A percentile compares a stretch with the other conserved stretches of the same genome.
phyloP scores from a whole-genome alignment of 148 eudicot species.

The Rhododendron molle region DNA sequence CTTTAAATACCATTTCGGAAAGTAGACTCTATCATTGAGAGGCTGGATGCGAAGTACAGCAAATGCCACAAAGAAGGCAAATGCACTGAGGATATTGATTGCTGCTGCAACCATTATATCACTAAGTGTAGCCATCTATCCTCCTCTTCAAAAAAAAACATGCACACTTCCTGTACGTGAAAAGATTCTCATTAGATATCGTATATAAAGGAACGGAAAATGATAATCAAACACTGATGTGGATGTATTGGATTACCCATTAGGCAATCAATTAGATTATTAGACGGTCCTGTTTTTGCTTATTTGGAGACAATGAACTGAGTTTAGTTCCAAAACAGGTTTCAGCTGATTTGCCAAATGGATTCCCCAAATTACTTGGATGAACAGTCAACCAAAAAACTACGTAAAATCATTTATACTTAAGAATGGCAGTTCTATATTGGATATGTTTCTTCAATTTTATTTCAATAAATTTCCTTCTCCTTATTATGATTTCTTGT shows the following conservation, averaged over 20 bases:
- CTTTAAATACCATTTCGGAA: constrained; percentile 70
- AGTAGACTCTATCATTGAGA: constrained; percentile 60
- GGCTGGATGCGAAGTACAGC: constrained; percentile 63
- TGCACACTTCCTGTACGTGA: constrained; percentile 12
- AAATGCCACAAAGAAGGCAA: constrained; percentile 59
- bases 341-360: background rate
- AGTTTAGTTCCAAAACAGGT: background rate
- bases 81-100: constrained; percentile 52
- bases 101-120: constrained; percentile 67
- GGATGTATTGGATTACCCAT: background rate
- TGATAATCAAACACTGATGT: background rate
- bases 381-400: background rate
- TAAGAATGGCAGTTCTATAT: background rate
- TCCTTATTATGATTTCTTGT: background rate
- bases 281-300: background rate
- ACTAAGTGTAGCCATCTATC: constrained; percentile 45
- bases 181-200: background rate
- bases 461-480: background rate
- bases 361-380: background rate
- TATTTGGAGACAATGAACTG: background rate
- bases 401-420: background rate
- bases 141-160: constrained; percentile 12
- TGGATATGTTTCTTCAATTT: background rate
- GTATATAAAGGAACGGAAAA: background rate
- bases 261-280: background rate